Base-by-base conservation (phyloP, 108 stramenopile genomes). In the Skeletonema grethae region DNA sequence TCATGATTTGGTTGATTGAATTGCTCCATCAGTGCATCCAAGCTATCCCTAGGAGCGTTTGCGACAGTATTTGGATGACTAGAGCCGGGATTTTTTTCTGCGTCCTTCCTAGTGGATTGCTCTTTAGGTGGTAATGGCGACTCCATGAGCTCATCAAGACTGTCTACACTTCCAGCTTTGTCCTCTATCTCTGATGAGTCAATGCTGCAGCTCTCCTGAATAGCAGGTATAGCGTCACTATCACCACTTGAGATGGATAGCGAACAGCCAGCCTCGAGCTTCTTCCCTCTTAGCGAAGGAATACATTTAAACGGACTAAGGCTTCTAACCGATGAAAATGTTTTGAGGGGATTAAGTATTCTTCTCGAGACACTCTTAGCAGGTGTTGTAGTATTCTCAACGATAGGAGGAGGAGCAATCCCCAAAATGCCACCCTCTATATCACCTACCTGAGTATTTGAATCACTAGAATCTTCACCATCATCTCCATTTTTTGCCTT, bases 161-260 rank as follows among this genome's bases (percentile, higher is more conserved):
- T 39, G 38, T 39, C 38, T 39, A 12, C 12, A 39, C 38, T 39
- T 39, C 9, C 38, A 12, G 2, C 12, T 39, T 39, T 1, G 1
- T 48, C 13, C 46, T 48, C 46, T 48, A 18, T 10, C 10, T 48
- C 46, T 48, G 46, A 48, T 48, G 46, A 48, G 46, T 48, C 46
- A 48, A 48, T 48, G 18, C 46, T 48, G 46, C 46, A 48, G 16
- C 46, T 48, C 7, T 48, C 46, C 18, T 48, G 46, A 48, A 48
- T 48, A 48, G 46, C 46, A 18, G 46, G 46, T 18, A 48, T 48
- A 18, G 6, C 18, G 46, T 48, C 46, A 20, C 46, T 48, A 48
- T 48, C 46, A 48, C 46, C 46, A 48, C 46, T 20, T 48, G 46
- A 16, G n/a, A 48, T 48, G 46, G 46, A 48, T 48, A 48, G 16